Evolutionary conservation across 2,329 filamentous ascomycete species (phyloP).

Genomic region (Cladosporium sp.): DNA sequence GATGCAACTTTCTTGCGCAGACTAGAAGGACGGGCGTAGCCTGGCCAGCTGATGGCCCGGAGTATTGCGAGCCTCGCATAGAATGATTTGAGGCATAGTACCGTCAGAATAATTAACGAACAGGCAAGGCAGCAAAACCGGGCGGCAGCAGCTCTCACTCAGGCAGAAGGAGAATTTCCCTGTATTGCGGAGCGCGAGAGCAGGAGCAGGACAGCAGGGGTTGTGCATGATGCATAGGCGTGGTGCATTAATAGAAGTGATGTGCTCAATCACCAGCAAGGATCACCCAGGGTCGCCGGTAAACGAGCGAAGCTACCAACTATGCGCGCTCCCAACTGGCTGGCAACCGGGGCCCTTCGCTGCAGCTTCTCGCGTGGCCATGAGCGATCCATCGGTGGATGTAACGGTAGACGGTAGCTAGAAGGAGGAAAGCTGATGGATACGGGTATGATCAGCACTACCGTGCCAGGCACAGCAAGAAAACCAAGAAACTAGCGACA

Average conservation of each 20-base stretch:
- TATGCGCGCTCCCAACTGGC: background rate
- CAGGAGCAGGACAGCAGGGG: background rate
- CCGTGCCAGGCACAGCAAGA: background rate
- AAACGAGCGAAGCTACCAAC: background rate
- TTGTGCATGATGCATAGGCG: conserved; percentile 1
- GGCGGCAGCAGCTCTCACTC: background rate
- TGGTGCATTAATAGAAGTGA: conserved; percentile 10
- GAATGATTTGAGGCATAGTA: background rate
- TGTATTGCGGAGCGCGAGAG: background rate
- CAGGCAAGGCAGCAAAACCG: no score
- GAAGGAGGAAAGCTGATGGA: background rate
- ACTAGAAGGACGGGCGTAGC: background rate
- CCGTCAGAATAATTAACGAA: no score
- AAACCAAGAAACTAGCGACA: background rate
- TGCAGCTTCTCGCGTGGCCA: conserved; percentile 16
- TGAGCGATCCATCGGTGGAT: conserved; percentile 4
- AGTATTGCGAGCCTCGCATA: background rate
- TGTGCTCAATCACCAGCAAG: conserved; percentile 14
- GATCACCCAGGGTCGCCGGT: background rate
- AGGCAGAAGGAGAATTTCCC: background rate
- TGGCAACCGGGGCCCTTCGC: background rate
- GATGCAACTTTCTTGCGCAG: background rate
- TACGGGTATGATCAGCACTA: conserved; percentile 3
- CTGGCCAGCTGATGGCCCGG: background rate
- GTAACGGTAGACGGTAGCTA: background rate